Percentiles rank a stretch among this genome's conserved stretches.
These are phyloP conservation scores for Puccinia polysora DNA, from an alignment of 1,284 basidiomycete genomes.

Conservation along the genomic window DNA sequence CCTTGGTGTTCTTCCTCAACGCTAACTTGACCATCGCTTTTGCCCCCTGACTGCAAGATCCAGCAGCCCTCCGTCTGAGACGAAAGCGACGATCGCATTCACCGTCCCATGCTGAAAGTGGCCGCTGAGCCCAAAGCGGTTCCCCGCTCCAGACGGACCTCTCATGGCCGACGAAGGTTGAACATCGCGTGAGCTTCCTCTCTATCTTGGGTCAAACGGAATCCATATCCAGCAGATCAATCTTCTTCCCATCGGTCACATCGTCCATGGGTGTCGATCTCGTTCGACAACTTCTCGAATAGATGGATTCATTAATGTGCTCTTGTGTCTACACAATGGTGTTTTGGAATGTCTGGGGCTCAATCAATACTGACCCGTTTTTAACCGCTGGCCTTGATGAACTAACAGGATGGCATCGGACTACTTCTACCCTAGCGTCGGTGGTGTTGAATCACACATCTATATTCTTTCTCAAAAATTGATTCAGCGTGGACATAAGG, in stretches of 20 bases:
- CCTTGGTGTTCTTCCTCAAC: too few relatives aligned
- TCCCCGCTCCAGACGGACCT: background rate
- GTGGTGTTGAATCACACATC: constrained; percentile 95
- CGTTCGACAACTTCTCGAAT: background rate
- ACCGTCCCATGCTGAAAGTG: background rate
- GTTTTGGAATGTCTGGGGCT: too few relatives aligned
- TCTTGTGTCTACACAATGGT: too few relatives aligned
- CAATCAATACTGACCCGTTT: background rate
- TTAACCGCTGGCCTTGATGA: background rate
- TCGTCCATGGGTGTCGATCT: too few relatives aligned
- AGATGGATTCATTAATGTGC: background rate
- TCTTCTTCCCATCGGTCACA: too few relatives aligned
- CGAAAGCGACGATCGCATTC: background rate
- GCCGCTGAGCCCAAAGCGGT: background rate
- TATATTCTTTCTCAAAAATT: constrained; percentile 85
- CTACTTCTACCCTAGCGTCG: constrained; percentile 91
- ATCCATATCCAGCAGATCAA: too few relatives aligned
- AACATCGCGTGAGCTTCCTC: constrained; percentile 25
- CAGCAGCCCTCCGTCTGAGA: too few relatives aligned
- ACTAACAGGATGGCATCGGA: constrained; percentile 79
- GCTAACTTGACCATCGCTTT: too few relatives aligned
- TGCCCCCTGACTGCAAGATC: too few relatives aligned
- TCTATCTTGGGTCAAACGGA: too few relatives aligned
- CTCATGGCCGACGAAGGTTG: background rate
- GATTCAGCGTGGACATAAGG: constrained; percentile 78